Conservation (phyloP, 176 grass and related monocot genomes). For the Phoenix dactylifera region DNA sequence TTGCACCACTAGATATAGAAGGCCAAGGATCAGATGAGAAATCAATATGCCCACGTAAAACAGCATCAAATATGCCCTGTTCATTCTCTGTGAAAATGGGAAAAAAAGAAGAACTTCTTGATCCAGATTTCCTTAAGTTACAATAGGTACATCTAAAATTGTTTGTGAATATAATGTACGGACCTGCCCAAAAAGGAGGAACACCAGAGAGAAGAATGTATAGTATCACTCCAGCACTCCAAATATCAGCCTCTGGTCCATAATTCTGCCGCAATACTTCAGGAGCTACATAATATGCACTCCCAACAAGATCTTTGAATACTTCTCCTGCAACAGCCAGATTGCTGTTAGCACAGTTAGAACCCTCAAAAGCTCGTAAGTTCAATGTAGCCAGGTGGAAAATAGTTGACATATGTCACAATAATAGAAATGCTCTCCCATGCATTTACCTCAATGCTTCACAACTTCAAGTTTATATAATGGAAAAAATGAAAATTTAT, state of each 20-base stretch:
- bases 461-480: too few species aligned
- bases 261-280: constrained; percentile 79
- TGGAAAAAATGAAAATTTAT: too few species aligned
- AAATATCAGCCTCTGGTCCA: constrained; percentile 89
- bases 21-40: constrained; percentile 93
- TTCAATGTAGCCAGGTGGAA: too few species aligned
- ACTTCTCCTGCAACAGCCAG: constrained; percentile 42
- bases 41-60: constrained; percentile 67
- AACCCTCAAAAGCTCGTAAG: neutral
- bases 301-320: constrained; percentile 96
- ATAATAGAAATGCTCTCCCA: too few species aligned
- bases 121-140: neutral
- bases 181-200: constrained; percentile 98
- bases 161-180: neutral
- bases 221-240: constrained; percentile 95
- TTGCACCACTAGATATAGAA: constrained; percentile 72
- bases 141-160: neutral
- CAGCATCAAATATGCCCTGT: constrained; percentile 85
- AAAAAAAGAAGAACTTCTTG: constrained; percentile 1
- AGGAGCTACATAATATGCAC: constrained; percentile 97
- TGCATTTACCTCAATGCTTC: too few species aligned
- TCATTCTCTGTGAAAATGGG: constrained; percentile 67
- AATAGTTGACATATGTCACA: too few species aligned
- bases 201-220: constrained; percentile 98
- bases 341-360: neutral